A percentile compares a stretch with the other conserved stretches of the same genome.
These are phyloP conservation scores for Physcia stellaris DNA, from an alignment of 495 filamentous ascomycete species.

Conservation along the genomic window DNA sequence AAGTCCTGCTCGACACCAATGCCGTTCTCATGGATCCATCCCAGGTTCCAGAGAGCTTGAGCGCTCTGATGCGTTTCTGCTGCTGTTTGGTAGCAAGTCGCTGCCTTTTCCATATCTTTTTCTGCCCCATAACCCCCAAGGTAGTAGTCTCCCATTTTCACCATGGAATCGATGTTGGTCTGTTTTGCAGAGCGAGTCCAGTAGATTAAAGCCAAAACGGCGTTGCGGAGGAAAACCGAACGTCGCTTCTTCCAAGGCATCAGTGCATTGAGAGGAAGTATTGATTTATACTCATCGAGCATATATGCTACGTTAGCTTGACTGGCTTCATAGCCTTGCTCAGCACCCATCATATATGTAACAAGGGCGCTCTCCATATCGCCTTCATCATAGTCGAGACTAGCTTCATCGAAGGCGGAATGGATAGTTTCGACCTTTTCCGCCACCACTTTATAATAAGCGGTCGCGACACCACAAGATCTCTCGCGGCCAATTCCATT, in stretches of 20 bases:
- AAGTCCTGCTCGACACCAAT: conserved; percentile 90
- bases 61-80: conserved; percentile 83
- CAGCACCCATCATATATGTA: conserved; percentile 79
- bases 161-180: conserved; percentile 78
- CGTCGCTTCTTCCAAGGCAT: conserved; percentile 32
- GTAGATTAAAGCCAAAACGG: conserved; percentile 72
- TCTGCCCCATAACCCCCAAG: conserved; percentile 62
- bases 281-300: conserved; percentile 66
- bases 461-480: conserved; percentile 66
- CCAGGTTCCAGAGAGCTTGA: conserved; percentile 92
- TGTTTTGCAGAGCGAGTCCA: conserved; percentile 96
- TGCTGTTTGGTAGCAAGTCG: conserved; percentile 80
- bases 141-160: conserved; percentile 99
- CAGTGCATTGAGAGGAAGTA: conserved; percentile 35
- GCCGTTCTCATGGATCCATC: conserved; percentile 99
- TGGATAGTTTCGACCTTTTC: conserved; percentile 79
- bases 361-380: conserved; percentile 77
- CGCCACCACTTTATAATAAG: conserved; percentile 89
- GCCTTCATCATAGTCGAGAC: conserved; percentile 69
- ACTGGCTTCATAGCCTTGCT: conserved; percentile 87
- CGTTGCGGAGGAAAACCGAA: conserved; percentile 48
- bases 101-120: conserved; percentile 72
- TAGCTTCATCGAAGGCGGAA: conserved; percentile 76
- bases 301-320: conserved; percentile 93
- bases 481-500: conserved; percentile 68